A percentile compares a stretch with the other conserved stretches of the same genome.
phyloP scores from a whole-genome alignment of 306 rosid species.

The Cicer judaicum region DNA sequence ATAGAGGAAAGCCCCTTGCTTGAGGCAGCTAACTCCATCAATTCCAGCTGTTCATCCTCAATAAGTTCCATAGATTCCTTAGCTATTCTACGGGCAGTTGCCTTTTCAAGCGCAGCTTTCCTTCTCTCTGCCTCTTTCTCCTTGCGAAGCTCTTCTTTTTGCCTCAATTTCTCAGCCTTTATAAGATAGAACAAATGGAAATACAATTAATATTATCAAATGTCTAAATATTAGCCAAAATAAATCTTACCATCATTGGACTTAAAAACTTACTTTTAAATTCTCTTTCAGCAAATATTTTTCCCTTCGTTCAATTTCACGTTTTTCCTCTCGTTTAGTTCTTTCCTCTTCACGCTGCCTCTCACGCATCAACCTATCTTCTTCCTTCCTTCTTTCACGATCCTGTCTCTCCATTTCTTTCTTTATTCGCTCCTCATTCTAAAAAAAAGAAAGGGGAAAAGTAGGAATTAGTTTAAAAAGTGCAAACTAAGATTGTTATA shows the following conservation, averaged over 20 bases:
- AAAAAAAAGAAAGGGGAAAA: slow-evolving; percentile 22
- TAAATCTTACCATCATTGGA: slow-evolving; percentile 3
- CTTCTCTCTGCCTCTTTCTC: slow-evolving; percentile 92
- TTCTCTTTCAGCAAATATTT: slow-evolving; percentile 75
- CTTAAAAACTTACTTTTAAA: slow-evolving; percentile 65
- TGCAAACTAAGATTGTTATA: slow-evolving; percentile 1
- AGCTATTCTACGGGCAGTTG: slow-evolving; percentile 90
- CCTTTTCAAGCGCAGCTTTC: slow-evolving; percentile 94
- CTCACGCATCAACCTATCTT: slow-evolving; percentile 93
- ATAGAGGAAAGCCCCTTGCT: slow-evolving; percentile 86
- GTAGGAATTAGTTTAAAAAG: slow-evolving; percentile 14
- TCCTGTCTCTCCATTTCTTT: slow-evolving; percentile 94
- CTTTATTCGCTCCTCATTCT: slow-evolving; percentile 82
- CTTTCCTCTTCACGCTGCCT: slow-evolving; percentile 87
- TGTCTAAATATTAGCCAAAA: slow-evolving; percentile 32
- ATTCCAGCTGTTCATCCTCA: slow-evolving; percentile 96
- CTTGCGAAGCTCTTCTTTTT: slow-evolving; percentile 88
- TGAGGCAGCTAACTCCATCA: slow-evolving; percentile 93
- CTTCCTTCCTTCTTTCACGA: slow-evolving; percentile 91
- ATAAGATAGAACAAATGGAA: slow-evolving; percentile 39
- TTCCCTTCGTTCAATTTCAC: slow-evolving; percentile 90
- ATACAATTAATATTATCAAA: slow-evolving; percentile 37
- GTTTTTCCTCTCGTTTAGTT: slow-evolving; percentile 78
- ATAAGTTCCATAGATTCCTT: slow-evolving; percentile 97
- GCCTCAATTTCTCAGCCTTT: slow-evolving; percentile 87